These are phyloP conservation scores for Podaxis carcinomalis DNA, from an alignment of 768 basidiomycete species.

Conservation along the genomic window DNA sequence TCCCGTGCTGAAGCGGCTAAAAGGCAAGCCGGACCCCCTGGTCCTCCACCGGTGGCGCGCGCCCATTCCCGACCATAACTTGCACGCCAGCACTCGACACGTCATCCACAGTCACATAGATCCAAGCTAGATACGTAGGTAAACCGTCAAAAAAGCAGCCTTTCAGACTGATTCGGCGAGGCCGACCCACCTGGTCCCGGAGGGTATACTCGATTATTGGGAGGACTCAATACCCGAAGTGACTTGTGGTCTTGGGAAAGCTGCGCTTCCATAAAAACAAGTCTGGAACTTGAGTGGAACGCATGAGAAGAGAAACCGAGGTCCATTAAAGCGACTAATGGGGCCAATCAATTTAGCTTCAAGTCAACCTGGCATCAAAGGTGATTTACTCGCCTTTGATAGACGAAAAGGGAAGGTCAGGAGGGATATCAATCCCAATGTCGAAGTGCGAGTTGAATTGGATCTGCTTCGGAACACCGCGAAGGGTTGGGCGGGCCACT, in stretches of 20 bases:
- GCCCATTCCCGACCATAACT: slow-evolving; percentile 35
- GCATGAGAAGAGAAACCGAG: slow-evolving; percentile 38
- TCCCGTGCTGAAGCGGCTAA: not conserved
- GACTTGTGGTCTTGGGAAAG: slow-evolving; percentile 27
- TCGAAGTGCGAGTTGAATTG: slow-evolving; percentile 31
- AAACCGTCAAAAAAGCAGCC: not conserved
- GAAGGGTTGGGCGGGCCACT: slow-evolving; percentile 27
- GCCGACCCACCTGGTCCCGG: slow-evolving; percentile 30
- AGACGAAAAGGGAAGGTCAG: slow-evolving; percentile 19
- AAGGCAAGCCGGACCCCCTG: slow-evolving; percentile 18
- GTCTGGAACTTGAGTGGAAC: slow-evolving; percentile 33
- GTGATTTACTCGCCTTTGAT: slow-evolving; percentile 25
- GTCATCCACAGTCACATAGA: slow-evolving; percentile 28
- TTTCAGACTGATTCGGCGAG: not conserved
- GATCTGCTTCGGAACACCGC: slow-evolving; percentile 30
- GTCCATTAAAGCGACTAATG: slow-evolving; percentile 34
- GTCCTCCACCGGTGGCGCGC: slow-evolving; percentile 32
- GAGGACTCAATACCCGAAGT: slow-evolving; percentile 28
- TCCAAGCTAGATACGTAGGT: slow-evolving; percentile 15
- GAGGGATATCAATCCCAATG: slow-evolving; percentile 27
- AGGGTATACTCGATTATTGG: slow-evolving; percentile 32
- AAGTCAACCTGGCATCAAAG: not conserved
- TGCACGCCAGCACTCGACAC: slow-evolving; percentile 34
- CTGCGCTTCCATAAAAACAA: slow-evolving; percentile 30
- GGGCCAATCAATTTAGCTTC: not conserved